A percentile compares a stretch with the other conserved stretches of the same genome.
phyloP scores from a whole-genome alignment of 1,284 basidiomycete species.

The Ustilago bromivora region DNA sequence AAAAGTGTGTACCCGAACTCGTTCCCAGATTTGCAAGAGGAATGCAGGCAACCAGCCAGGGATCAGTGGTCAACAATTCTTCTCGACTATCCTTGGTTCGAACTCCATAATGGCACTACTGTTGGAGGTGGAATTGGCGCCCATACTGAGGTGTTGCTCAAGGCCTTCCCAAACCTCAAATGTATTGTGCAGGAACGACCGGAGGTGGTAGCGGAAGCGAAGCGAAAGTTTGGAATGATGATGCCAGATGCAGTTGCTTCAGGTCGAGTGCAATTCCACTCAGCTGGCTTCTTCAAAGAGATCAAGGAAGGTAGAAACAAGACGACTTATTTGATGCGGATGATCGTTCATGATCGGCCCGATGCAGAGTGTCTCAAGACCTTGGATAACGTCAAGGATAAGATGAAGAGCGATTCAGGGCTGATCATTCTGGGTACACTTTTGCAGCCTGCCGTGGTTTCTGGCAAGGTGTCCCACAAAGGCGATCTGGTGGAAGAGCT shows the following conservation, averaged over 20 bases:
- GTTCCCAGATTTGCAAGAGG: no score
- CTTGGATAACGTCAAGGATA: slow-evolving; percentile 25
- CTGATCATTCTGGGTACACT: slow-evolving; percentile 34
- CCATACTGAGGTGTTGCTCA: slow-evolving; percentile 11
- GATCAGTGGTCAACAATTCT: slow-evolving; percentile 8
- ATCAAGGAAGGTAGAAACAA: slow-evolving; percentile 1
- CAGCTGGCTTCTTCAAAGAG: no score
- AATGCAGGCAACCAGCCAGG: no score
- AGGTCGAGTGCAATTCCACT: no score
- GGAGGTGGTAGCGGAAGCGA: slow-evolving; percentile 21
- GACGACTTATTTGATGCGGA: slow-evolving; percentile 34
- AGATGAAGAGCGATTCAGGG: slow-evolving; percentile 32
- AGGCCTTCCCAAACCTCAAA: slow-evolving; percentile 19
- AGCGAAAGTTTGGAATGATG: background rate
- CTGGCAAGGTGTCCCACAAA: background rate
- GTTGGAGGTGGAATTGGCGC: slow-evolving; percentile 34
- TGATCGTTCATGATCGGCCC: slow-evolving; percentile 35
- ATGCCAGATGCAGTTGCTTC: slow-evolving; percentile 30
- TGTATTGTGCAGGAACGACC: slow-evolving; percentile 33
- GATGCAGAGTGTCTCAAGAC: slow-evolving; percentile 22
- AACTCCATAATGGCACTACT: slow-evolving; percentile 14
- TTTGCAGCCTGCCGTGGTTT: slow-evolving; percentile 34
- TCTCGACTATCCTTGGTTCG: slow-evolving; percentile 32
- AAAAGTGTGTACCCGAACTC: no score
- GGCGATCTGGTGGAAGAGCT: slow-evolving; percentile 17